These are phyloP conservation scores for Drosera spatulata DNA, from an alignment of 179 eudicot species.

Conservation along the genomic window DNA sequence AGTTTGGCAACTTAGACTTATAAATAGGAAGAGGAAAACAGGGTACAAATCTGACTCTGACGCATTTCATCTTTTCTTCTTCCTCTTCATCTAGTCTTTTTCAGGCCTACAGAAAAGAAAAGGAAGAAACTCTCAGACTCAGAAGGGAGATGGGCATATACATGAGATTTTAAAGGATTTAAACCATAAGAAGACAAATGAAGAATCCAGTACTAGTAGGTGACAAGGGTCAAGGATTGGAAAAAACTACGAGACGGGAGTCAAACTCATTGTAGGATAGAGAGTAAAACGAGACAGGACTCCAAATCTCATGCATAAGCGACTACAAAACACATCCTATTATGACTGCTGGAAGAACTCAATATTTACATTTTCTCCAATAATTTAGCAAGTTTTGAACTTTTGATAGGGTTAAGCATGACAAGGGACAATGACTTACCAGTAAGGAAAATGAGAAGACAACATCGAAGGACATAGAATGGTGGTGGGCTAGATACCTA, in stretches of 20 bases:
- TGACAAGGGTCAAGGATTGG: neutral
- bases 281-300: too few species aligned
- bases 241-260: neutral
- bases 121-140: constrained; percentile 32
- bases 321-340: too few species aligned
- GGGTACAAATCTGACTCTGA: constrained; percentile 2
- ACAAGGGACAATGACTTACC: constrained; percentile 35
- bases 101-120: constrained; percentile 53
- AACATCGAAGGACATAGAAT: constrained; percentile 35
- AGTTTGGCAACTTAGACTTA: constrained; percentile 4
- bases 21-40: constrained; percentile 6
- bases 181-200: neutral
- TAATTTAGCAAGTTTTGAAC: neutral
- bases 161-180: constrained; percentile 4
- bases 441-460: constrained; percentile 24
- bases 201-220: neutral
- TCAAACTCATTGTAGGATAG: too few species aligned
- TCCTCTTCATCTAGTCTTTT: constrained; percentile 70
- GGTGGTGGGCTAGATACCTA: constrained; percentile 1
- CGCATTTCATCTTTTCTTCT: constrained; percentile 31
- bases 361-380: neutral
- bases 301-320: too few species aligned
- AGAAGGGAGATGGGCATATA: constrained; percentile 11
- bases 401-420: neutral
- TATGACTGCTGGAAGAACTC: too few species aligned